These are phyloP conservation scores for Monosporascus ibericus DNA, from an alignment of 2,329 filamentous ascomycete genomes.

Conservation along the genomic window DNA sequence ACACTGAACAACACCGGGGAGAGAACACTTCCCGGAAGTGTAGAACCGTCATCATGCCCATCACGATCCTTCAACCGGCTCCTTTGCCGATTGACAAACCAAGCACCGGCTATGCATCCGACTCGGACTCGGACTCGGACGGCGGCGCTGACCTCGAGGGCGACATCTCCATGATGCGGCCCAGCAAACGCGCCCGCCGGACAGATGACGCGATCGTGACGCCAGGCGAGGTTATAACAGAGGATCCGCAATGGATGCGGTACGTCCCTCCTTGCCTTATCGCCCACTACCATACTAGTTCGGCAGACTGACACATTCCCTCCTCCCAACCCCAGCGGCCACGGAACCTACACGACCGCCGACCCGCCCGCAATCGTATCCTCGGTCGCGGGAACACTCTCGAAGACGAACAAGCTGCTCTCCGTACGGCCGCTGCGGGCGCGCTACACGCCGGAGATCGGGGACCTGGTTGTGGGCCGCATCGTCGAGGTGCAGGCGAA, in stretches of 20 bases:
- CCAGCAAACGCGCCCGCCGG: conserved; percentile 31
- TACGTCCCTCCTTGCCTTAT: conserved; percentile 24
- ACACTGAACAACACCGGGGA: background rate
- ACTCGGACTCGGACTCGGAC: conserved; percentile 29
- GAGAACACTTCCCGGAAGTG: background rate
- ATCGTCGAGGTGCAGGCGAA: conserved; percentile 92
- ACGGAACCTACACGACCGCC: conserved; percentile 76
- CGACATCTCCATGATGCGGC: conserved; percentile 37
- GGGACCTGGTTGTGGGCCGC: conserved; percentile 87
- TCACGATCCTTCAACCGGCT: conserved; percentile 27
- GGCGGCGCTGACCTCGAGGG: conserved; percentile 40
- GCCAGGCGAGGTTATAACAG: conserved; percentile 81
- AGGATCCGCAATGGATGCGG: conserved; percentile 96
- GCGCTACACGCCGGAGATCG: conserved; percentile 92
- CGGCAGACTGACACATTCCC: conserved; percentile 3
- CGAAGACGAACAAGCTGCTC: conserved; percentile 94
- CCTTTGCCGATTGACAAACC: conserved; percentile 10
- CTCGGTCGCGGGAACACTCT: conserved; percentile 83
- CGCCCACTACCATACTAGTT: background rate
- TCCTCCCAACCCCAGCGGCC: conserved; percentile 54
- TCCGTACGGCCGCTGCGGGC: conserved; percentile 86
- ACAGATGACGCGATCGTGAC: conserved; percentile 59
- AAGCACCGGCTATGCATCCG: conserved; percentile 5
- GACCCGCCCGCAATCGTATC: conserved; percentile 68
- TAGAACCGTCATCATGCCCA: conserved; percentile 20